Evolutionary conservation across 208 protist species (phyloP), one percentile per base, ranked within the genome.

Genomic region (Leishmania turanica): DNA sequence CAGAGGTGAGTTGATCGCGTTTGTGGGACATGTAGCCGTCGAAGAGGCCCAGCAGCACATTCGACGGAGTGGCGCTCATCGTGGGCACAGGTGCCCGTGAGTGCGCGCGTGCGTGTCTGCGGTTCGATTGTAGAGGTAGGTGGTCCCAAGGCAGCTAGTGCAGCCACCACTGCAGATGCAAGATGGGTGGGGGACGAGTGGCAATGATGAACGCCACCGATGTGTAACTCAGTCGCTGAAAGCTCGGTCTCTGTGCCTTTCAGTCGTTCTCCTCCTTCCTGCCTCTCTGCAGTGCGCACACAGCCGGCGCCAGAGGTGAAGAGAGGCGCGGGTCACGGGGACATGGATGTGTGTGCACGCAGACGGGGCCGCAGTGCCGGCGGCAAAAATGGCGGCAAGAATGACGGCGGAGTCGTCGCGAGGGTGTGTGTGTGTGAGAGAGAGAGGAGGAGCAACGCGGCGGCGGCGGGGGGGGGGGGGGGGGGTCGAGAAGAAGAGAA

Each of bases 1-100:
- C 89, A 0, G 89, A 95, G 3, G 93, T 93, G 56, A 94, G 85
- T 27, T 53, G 53, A 79, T 96, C 89, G 37, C 77, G 78, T 3
- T 79, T 49, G 13, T 53, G 70, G 0, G 87, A 79, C 93, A 96
- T 95, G 86, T 95, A 96, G 34, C 91, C 93, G 79, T 95, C 93
- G 84, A 92, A 96, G 34, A 96, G 72, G 34, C 91, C 93, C 62
- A 96, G 77, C 34, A 94, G 84, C 42, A 92, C 88, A 15, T 74
- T 74, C 3, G 73, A 54, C 80, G 75, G 69, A 42, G 80, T 31
- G 64, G 60, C 34, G 13, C n/a, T 51, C 45, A 62, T 64, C 24
- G 53, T 60, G 34, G 1, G 34, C n/a, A 49, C 34, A 64, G 53
- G 53, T n/a, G 5, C 54, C 8, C 27, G 54, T 66, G 34, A 5